Evolutionary conservation across 2,329 filamentous ascomycete genomes (phyloP), one percentile per base, ranked within the genome.

Genomic region (Zasmidium angulare): DNA sequence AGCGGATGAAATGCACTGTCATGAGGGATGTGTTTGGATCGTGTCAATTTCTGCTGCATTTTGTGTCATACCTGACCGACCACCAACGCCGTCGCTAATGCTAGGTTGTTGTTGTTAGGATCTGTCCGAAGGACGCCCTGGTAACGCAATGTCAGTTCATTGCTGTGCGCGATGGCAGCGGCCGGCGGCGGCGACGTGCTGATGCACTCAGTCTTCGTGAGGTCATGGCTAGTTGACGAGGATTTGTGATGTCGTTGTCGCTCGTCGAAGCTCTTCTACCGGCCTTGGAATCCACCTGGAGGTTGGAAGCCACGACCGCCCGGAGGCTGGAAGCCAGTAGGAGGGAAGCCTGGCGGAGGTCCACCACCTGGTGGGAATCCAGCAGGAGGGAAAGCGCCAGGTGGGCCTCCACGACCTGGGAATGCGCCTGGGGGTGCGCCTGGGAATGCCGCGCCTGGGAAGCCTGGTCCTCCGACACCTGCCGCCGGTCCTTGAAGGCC

Each of bases 401-500:
- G 68, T 20, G 76, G 76, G 51, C 73, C 76, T 55, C 77, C 76
- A 53, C 71, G 68, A 17, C 71, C 72, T 53, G 62, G 64, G 50
- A 71, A 70, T 1, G 66, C 69, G 23, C 61, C 64, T 43, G 36
- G 68, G 7, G 77, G 76, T 51, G 71, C 72, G 54, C 55, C 63
- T 40, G 63, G 53, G 64, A 81, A 82, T 23, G 77, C 79, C 56
- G 64, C 80, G 49, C 80, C 81, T 19, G 82, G 80, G 56, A 89
- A 89, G 52, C 89, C 89, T 57, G 86, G 89, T 60, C 87, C 89
- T 70, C 91, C 93, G 72, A 96, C 89, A 73, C 93, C 93, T 71
- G 89, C 88, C 76, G 91, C 91, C 72, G 93, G 93, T 29, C 93
- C 93, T 69, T 91, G 91, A 65, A 98, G 82, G 56, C 93, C 92